Conservation (phyloP, 2,329 filamentous ascomycete genomes). For the Paramyrothecium roridum region DNA sequence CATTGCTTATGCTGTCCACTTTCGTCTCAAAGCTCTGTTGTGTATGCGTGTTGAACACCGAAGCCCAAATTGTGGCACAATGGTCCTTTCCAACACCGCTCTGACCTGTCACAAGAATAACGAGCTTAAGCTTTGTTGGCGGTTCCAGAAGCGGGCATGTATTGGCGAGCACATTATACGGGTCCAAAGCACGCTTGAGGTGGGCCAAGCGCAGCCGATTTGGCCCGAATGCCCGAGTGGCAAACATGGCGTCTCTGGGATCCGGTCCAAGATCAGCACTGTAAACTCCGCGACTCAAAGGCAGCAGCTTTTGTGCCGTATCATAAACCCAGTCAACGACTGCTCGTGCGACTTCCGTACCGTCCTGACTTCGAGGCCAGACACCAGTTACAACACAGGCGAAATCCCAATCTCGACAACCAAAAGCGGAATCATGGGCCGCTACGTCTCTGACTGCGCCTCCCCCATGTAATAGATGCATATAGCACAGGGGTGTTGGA, state of each 20-base stretch:
- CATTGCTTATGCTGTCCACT: slow-evolving; percentile 53
- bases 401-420: slow-evolving; percentile 61
- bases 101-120: slow-evolving; percentile 56
- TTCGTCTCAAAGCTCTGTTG: slow-evolving; percentile 30
- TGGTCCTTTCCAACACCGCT: slow-evolving; percentile 58
- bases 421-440: slow-evolving; percentile 51
- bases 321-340: slow-evolving; percentile 55
- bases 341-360: slow-evolving; percentile 30
- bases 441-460: slow-evolving; percentile 43
- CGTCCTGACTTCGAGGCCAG: slow-evolving; percentile 54
- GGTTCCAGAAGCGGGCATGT: slow-evolving; percentile 49
- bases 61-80: slow-evolving; percentile 51
- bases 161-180: slow-evolving; percentile 48
- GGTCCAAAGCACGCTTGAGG: slow-evolving; percentile 49
- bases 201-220: slow-evolving; percentile 46
- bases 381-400: slow-evolving; percentile 62
- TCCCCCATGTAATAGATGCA: slow-evolving; percentile 61
- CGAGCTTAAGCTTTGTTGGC: slow-evolving; percentile 36
- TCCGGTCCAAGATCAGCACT: slow-evolving; percentile 62
- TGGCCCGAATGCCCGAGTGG: slow-evolving; percentile 52
- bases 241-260: slow-evolving; percentile 50
- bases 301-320: slow-evolving; percentile 41
- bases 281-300: slow-evolving; percentile 51
- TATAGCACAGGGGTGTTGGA: slow-evolving; percentile 54
- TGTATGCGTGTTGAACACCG: slow-evolving; percentile 26